These are phyloP conservation scores for Westerdykella sp. DNA, from an alignment of 2,329 filamentous ascomycete genomes.

Conservation along the genomic window DNA sequence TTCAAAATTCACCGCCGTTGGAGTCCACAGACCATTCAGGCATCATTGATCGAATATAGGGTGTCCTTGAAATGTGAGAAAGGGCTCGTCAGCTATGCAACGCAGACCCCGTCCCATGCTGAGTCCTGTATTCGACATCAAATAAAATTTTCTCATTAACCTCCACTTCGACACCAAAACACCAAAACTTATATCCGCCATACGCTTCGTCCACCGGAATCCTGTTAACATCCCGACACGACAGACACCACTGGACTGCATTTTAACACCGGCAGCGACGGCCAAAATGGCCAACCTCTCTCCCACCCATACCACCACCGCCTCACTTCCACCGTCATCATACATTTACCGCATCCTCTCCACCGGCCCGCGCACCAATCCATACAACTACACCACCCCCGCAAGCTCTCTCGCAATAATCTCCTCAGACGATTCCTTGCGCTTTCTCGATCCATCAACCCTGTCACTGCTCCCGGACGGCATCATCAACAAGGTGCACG, in stretches of 20 bases:
- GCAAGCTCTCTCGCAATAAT: conserved; percentile 50
- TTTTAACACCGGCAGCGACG: background rate
- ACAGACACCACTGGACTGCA: background rate
- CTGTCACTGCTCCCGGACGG: conserved; percentile 49
- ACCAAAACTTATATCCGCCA: no score
- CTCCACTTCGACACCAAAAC: no score
- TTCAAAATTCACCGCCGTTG: no score
- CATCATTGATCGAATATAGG: no score
- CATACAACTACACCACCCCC: conserved; percentile 18
- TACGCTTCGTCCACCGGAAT: no score
- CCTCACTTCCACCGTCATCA: conserved; percentile 27
- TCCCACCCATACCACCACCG: conserved; percentile 14
- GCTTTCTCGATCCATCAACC: conserved; percentile 55
- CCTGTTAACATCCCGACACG: background rate
- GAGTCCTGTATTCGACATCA: no score
- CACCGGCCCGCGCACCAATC: conserved; percentile 26
- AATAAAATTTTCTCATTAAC: no score
- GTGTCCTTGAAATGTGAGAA: no score
- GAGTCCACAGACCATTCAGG: no score
- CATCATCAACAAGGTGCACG: conserved; percentile 49
- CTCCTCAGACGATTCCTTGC: conserved; percentile 64
- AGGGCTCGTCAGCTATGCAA: no score
- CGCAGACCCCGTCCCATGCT: no score
- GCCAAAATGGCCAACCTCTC: conserved; percentile 16
- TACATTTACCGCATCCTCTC: conserved; percentile 37